Evolutionary conservation across 1,284 basidiomycete species (phyloP).

Genomic region (Irpex sp.): DNA sequence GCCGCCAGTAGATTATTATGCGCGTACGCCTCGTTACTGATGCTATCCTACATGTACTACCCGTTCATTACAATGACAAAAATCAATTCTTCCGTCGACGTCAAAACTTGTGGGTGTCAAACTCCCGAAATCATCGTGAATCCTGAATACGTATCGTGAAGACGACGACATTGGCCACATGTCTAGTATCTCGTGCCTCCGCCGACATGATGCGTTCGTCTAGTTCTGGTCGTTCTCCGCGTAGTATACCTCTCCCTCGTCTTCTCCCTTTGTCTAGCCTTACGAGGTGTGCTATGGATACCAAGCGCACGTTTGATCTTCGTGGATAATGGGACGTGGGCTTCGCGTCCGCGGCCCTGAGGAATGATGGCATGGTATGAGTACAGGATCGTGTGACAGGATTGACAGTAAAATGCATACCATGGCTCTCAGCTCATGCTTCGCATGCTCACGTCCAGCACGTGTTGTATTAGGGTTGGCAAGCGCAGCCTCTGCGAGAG

Average conservation of each 20-base stretch:
- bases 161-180: not conserved
- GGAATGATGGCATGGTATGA: not conserved
- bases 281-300: slow-evolving; percentile 41
- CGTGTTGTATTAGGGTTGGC: slow-evolving; percentile 47
- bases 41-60: not conserved
- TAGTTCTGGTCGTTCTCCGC: not conserved
- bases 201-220: not conserved
- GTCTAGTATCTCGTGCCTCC: not conserved
- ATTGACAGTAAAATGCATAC: slow-evolving; percentile 25
- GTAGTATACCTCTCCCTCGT: not conserved
- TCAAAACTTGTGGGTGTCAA: no score
- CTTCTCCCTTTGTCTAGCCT: slow-evolving; percentile 2
- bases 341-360: slow-evolving; percentile 35
- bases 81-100: not conserved
- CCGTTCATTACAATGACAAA: not conserved
- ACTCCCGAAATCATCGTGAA: no score
- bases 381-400: not conserved
- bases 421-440: slow-evolving; percentile 42
- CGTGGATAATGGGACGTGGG: slow-evolving; percentile 48
- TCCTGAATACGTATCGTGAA: no score
- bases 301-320: slow-evolving; percentile 48
- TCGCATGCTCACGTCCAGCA: slow-evolving; percentile 40
- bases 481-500: slow-evolving; percentile 40
- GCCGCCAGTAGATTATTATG: not conserved
- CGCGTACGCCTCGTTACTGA: not conserved